phyloP scores from a whole-genome alignment of 768 basidiomycete genomes.

The Trametopsis cervina region DNA sequence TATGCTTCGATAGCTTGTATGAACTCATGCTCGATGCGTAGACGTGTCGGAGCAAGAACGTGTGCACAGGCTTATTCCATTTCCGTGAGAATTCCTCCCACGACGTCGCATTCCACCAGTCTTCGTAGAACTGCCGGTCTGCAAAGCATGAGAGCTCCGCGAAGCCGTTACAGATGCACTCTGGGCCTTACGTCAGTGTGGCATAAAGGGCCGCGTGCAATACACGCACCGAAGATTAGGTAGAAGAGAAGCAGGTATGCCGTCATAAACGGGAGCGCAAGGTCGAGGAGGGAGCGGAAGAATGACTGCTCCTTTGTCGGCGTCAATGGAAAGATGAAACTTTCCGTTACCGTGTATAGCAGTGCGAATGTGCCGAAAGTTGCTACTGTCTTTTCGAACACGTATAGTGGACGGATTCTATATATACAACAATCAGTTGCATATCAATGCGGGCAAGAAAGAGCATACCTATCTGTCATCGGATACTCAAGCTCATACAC shows the following conservation, averaged over 20 bases:
- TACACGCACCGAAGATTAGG: conserved; percentile 66
- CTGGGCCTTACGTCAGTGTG: conserved; percentile 36
- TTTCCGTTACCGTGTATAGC: conserved; percentile 90
- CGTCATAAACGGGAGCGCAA: conserved; percentile 91
- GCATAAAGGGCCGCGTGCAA: not conserved
- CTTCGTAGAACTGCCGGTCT: conserved; percentile 97
- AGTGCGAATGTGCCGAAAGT: conserved; percentile 95
- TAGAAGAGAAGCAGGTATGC: conserved; percentile 84
- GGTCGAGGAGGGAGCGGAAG: conserved; percentile 69
- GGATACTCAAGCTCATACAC: conserved; percentile 98
- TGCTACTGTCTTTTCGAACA: conserved; percentile 65
- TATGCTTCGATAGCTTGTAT: conserved; percentile 64
- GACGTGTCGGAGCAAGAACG: conserved; percentile 91
- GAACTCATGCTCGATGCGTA: conserved; percentile 83
- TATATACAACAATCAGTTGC: not conserved
- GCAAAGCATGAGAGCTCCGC: conserved; percentile 92
- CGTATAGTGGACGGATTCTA: conserved; percentile 72
- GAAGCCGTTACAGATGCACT: conserved; percentile 95
- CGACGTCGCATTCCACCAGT: conserved; percentile 98
- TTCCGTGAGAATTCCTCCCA: conserved; percentile 98
- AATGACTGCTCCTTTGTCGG: conserved; percentile 66
- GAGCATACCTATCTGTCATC: conserved; percentile 64
- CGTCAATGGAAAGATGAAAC: conserved; percentile 83
- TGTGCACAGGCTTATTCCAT: conserved; percentile 97
- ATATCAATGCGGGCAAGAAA: not conserved